Evolutionary conservation across 305 asterid species (phyloP).

Genomic region (Fraxinus floribunda): DNA sequence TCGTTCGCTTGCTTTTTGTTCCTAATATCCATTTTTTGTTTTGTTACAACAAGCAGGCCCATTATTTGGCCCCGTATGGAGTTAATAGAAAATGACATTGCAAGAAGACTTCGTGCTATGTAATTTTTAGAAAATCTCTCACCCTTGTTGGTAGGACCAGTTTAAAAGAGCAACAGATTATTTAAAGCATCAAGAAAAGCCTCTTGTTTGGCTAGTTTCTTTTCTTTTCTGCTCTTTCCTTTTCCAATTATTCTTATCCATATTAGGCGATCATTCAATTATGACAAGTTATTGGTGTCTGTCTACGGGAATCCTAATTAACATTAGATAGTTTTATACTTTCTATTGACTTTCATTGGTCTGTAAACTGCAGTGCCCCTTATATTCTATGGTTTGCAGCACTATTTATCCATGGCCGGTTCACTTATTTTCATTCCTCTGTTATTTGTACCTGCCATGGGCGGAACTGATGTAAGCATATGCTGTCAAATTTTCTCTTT

Average conservation of each 20-base stretch:
- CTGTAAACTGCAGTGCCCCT: slow-evolving; percentile 59
- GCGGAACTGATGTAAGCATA: slow-evolving; percentile 90
- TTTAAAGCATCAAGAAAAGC: not conserved
- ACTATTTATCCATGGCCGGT: slow-evolving; percentile 91
- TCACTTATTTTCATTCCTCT: slow-evolving; percentile 91
- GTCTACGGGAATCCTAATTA: not conserved
- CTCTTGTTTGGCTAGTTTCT: not conserved
- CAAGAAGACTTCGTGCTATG: not conserved
- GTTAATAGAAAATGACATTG: not conserved
- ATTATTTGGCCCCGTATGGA: not conserved
- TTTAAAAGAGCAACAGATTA: not conserved
- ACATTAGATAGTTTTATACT: not conserved
- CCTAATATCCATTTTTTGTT: not conserved
- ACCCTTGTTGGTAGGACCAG: not conserved
- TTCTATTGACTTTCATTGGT: slow-evolving; percentile 24
- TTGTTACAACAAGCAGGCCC: not conserved
- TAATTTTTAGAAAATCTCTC: not conserved
- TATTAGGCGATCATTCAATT: not conserved
- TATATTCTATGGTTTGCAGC: slow-evolving; percentile 80
- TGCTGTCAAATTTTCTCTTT: slow-evolving; percentile 13
- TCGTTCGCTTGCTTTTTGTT: not conserved
- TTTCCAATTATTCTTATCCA: not conserved
- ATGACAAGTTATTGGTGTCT: not conserved
- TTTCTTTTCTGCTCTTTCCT: not conserved
- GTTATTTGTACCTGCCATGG: slow-evolving; percentile 88